phyloP scores from a whole-genome alignment of 1,284 basidiomycete species.

The Pseudozyma tsukubaensis region DNA sequence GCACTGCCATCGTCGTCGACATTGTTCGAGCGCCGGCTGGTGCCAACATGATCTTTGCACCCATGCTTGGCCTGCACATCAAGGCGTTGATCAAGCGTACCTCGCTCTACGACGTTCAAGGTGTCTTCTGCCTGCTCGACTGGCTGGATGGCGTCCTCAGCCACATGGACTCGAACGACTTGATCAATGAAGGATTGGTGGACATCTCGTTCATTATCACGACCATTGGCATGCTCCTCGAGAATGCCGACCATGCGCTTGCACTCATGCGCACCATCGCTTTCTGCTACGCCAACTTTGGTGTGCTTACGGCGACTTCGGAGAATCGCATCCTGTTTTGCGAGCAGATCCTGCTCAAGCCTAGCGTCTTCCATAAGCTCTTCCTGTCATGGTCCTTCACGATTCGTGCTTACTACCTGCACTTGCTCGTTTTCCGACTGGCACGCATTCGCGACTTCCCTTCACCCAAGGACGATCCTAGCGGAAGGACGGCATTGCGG shows the following conservation, averaged over 20 bases:
- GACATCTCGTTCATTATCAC: constrained; percentile 63
- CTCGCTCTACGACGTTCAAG: constrained; percentile 65
- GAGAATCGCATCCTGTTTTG: constrained; percentile 58
- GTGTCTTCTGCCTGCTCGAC: constrained; percentile 65
- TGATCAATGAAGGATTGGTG: constrained; percentile 49
- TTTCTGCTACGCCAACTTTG: constrained; percentile 66
- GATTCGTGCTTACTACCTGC: constrained; percentile 65
- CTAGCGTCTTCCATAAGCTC: constrained; percentile 61
- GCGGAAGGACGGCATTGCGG: constrained; percentile 49
- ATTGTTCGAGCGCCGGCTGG: constrained; percentile 56
- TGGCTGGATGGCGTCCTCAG: constrained; percentile 63
- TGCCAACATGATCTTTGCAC: constrained; percentile 55
- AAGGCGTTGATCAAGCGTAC: constrained; percentile 63
- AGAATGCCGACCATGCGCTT: constrained; percentile 64
- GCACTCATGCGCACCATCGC: constrained; percentile 65
- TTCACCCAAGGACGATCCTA: constrained; percentile 46
- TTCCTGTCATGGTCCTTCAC: constrained; percentile 67
- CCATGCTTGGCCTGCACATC: constrained; percentile 62
- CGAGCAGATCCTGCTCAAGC: constrained; percentile 62
- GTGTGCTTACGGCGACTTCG: constrained; percentile 51
- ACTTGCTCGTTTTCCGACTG: constrained; percentile 64
- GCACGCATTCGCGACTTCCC: constrained; percentile 61
- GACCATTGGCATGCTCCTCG: constrained; percentile 58
- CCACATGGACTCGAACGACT: constrained; percentile 62
- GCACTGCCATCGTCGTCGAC: constrained; percentile 65